phyloP scores from a whole-genome alignment of 2,329 filamentous ascomycete species.

The Aurifilum marmelostoma region DNA sequence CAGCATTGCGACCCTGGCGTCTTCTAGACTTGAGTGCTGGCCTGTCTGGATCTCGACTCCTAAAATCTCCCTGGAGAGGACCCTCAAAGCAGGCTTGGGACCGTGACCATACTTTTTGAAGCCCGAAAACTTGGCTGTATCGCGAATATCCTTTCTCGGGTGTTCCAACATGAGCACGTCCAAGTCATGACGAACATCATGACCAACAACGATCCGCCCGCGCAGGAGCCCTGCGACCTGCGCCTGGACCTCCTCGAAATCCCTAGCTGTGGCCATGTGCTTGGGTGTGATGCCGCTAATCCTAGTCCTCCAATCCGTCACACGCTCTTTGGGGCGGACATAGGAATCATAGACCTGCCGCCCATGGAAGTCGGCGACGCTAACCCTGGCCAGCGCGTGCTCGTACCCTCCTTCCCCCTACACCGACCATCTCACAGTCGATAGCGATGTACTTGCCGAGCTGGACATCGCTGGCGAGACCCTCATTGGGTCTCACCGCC shows the following conservation, averaged over 20 bases:
- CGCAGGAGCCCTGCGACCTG: slow-evolving; percentile 71
- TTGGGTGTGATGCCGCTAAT: slow-evolving; percentile 80
- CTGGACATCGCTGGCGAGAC: slow-evolving; percentile 63
- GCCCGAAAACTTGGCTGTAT: slow-evolving; percentile 77
- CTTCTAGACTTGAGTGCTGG: slow-evolving; percentile 70
- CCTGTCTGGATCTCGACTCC: slow-evolving; percentile 66
- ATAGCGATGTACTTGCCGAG: slow-evolving; percentile 90
- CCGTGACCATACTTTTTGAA: slow-evolving; percentile 73
- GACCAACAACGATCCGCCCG: slow-evolving; percentile 77
- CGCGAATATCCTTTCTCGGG: slow-evolving; percentile 75
- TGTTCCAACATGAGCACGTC: slow-evolving; percentile 78
- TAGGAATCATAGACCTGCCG: slow-evolving; percentile 93
- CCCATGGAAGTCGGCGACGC: slow-evolving; percentile 91
- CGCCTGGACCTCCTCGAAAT: slow-evolving; percentile 76
- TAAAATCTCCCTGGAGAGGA: slow-evolving; percentile 60
- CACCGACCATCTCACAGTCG: slow-evolving; percentile 98
- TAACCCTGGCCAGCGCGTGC: slow-evolving; percentile 83
- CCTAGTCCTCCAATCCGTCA: slow-evolving; percentile 88
- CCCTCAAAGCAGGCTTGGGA: slow-evolving; percentile 67
- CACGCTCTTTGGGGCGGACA: slow-evolving; percentile 74
- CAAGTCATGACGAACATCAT: slow-evolving; percentile 81
- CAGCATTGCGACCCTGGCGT: slow-evolving; percentile 88
- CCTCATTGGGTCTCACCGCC: slow-evolving; percentile 64
- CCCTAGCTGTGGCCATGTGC: slow-evolving; percentile 70
- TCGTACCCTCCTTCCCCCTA: slow-evolving; percentile 70